These are phyloP conservation scores for Orbilia javanica DNA, from an alignment of 2,329 filamentous ascomycete genomes.

Conservation along the genomic window DNA sequence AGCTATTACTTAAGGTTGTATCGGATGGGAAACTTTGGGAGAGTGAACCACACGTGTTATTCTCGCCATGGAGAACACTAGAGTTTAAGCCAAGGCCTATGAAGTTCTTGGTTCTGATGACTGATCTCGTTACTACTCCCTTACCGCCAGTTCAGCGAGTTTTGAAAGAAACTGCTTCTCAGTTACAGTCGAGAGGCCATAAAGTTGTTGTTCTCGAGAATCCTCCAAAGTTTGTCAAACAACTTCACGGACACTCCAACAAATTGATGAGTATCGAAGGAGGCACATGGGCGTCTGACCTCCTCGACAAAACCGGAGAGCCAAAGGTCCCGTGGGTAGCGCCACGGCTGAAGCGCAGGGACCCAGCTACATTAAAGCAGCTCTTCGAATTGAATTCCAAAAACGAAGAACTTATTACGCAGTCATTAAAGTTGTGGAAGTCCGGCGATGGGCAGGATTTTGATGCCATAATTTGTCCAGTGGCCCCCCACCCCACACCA, in stretches of 20 bases:
- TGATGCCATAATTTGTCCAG: conserved; percentile 74
- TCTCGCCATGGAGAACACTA: conserved; percentile 65
- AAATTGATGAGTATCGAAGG: conserved; percentile 73
- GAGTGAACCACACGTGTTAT: conserved; percentile 66
- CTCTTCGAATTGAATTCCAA: conserved; percentile 70
- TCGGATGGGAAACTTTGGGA: conserved; percentile 70
- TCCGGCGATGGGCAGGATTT: conserved; percentile 66
- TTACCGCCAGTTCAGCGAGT: conserved; percentile 69
- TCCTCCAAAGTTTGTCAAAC: conserved; percentile 69
- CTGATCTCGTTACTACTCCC: conserved; percentile 69
- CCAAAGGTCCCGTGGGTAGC: conserved; percentile 74
- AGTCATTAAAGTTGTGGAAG: conserved; percentile 73
- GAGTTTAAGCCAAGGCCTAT: conserved; percentile 62
- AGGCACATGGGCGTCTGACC: conserved; percentile 70
- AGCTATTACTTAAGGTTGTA: conserved; percentile 70
- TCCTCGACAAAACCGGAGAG: conserved; percentile 71
- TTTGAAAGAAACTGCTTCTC: conserved; percentile 67
- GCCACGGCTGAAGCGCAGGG: conserved; percentile 68
- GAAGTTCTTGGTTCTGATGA: conserved; percentile 68
- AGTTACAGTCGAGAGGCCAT: conserved; percentile 67
- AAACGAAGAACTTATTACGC: conserved; percentile 69
- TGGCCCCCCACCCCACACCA: conserved; percentile 75
- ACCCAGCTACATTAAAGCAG: conserved; percentile 68
- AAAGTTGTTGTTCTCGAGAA: conserved; percentile 71
- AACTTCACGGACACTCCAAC: conserved; percentile 72